Conservation (phyloP, 805 yeast species). For the Hanseniaspora singularis region DNA sequence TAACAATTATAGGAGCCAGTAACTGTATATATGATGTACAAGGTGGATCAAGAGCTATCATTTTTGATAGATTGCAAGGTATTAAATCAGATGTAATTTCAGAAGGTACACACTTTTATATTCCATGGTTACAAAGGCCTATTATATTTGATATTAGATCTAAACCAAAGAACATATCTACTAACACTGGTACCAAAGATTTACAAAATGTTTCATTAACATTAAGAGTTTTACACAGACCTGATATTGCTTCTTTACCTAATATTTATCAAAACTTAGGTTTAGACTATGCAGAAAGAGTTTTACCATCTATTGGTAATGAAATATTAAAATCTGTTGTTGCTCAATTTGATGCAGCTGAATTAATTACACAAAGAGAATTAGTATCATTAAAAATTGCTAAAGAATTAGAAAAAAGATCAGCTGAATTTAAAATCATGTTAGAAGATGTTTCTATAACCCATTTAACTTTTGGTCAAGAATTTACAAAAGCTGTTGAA, state of each 20-base stretch:
- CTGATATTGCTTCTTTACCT: conserved; percentile 75
- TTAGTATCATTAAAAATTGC: conserved; percentile 81
- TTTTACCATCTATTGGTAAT: conserved; percentile 82
- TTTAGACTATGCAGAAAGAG: conserved; percentile 87
- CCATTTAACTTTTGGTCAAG: conserved; percentile 92
- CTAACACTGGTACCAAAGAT: conserved; percentile 95
- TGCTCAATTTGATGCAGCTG: conserved; percentile 93
- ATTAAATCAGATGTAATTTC: conserved; percentile 81
- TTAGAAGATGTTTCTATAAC: conserved; percentile 96
- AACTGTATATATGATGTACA: conserved; percentile 85
- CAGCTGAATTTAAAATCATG: conserved; percentile 76
- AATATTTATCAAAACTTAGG: conserved; percentile 83
- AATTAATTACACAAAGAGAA: conserved; percentile 93
- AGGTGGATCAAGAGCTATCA: conserved; percentile 93
- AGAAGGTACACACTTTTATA: conserved; percentile 89
- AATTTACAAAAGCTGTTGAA: conserved; percentile 96
- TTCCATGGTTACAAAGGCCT: conserved; percentile 95
- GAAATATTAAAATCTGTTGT: conserved; percentile 82
- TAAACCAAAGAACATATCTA: conserved; percentile 84
- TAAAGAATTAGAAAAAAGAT: conserved; percentile 71
- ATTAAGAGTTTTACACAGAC: conserved; percentile 84
- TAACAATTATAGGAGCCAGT: conserved; percentile 59
- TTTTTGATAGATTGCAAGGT: conserved; percentile 84
- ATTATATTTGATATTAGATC: conserved; percentile 85
- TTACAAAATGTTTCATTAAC: conserved; percentile 91